These are phyloP conservation scores for Aspergillus fructus DNA, from an alignment of 2,329 filamentous ascomycete genomes.

Conservation along the genomic window DNA sequence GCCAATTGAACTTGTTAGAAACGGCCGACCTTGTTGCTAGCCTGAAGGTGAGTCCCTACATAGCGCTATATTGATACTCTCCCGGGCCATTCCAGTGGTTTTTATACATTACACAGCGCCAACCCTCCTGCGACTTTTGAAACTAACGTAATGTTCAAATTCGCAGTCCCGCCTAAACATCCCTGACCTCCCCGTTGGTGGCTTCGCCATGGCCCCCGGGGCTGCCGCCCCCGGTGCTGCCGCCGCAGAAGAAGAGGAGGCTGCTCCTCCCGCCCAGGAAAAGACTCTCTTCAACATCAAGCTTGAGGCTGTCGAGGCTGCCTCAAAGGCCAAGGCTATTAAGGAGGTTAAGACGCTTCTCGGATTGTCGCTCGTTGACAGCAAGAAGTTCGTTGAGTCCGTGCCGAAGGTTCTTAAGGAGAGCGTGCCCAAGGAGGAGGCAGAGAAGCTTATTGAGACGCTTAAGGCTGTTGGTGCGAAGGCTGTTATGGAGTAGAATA, in stretches of 20 bases:
- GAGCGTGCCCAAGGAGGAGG: conserved; percentile 96
- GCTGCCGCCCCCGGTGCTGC: conserved; percentile 62
- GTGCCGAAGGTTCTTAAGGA: conserved; percentile 99
- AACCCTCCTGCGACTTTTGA: background rate
- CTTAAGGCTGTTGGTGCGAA: conserved; percentile 92
- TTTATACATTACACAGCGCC: background rate
- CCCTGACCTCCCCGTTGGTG: conserved; percentile 92
- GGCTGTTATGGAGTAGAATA: conserved; percentile 79
- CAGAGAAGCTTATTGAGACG: conserved; percentile 94
- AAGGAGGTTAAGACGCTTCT: conserved; percentile 99
- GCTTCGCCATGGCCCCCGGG: conserved; percentile 72
- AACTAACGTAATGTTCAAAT: conserved; percentile 2
- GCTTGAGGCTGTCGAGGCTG: conserved; percentile 83
- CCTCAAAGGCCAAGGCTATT: conserved; percentile 96
- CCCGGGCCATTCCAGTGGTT: background rate
- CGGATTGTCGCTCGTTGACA: conserved; percentile 93
- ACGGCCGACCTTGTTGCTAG: conserved; percentile 92
- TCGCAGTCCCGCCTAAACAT: conserved; percentile 87
- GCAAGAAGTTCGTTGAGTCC: conserved; percentile 99
- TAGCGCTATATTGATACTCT: background rate
- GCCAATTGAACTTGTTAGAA: conserved; percentile 94
- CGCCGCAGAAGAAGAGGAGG: conserved; percentile 73
- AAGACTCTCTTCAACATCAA: conserved; percentile 98
- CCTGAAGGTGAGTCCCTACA: conserved; percentile 70
- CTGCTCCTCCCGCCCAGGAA: conserved; percentile 81